Conservation (phyloP, 495 filamentous ascomycete genomes). For the Hamigera avellanea region DNA sequence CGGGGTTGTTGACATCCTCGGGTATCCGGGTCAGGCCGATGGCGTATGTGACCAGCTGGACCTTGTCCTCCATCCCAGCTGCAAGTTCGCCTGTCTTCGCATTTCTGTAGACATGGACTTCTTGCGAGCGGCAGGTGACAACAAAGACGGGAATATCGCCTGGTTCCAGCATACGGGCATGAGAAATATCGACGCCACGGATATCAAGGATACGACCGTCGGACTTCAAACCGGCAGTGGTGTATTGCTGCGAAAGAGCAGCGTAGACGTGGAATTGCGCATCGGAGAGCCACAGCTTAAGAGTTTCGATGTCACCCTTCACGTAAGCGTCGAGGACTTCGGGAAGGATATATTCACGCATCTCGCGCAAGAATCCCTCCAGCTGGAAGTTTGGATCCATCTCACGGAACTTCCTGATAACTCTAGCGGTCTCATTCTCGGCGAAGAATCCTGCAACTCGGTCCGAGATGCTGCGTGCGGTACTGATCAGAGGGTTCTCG, state of each 20-base stretch:
- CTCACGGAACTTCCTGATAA: slow-evolving; percentile 94
- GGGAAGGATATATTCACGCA: slow-evolving; percentile 95
- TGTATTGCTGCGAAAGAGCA: slow-evolving; percentile 89
- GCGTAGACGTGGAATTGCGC: slow-evolving; percentile 92
- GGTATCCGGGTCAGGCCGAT: slow-evolving; percentile 88
- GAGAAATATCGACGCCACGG: slow-evolving; percentile 79
- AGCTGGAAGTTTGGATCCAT: slow-evolving; percentile 94
- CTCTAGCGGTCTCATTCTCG: slow-evolving; percentile 92
- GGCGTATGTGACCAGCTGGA: slow-evolving; percentile 94
- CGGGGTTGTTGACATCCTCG: slow-evolving; percentile 92
- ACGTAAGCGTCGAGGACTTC: slow-evolving; percentile 98
- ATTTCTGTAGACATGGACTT: slow-evolving; percentile 93
- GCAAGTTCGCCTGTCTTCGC: slow-evolving; percentile 78
- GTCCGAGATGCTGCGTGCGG: slow-evolving; percentile 87
- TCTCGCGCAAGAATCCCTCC: slow-evolving; percentile 84
- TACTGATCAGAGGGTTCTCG: slow-evolving; percentile 88
- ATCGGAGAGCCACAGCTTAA: slow-evolving; percentile 90
- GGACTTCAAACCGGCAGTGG: slow-evolving; percentile 79
- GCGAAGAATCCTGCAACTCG: slow-evolving; percentile 91
- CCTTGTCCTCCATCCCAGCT: slow-evolving; percentile 98
- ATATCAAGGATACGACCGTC: slow-evolving; percentile 94
- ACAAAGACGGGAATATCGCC: slow-evolving; percentile 97
- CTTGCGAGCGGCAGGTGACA: slow-evolving; percentile 90
- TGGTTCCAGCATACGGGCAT: slow-evolving; percentile 86
- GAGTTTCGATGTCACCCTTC: slow-evolving; percentile 81